Evolutionary conservation across 225 moss, liverwort and hornwort species (phyloP).

Genomic region (Thuidium tamariscinum): DNA sequence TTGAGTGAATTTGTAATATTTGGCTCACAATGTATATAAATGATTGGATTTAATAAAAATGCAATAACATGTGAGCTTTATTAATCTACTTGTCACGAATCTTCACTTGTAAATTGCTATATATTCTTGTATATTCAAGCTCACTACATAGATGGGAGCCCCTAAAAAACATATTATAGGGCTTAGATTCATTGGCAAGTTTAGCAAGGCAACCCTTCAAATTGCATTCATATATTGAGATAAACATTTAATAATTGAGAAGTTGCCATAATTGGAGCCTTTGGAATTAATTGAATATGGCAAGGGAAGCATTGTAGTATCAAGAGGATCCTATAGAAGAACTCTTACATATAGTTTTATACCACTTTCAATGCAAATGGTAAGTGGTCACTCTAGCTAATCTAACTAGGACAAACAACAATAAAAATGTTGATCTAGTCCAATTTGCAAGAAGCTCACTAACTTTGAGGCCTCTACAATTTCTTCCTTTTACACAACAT

Average conservation of each 20-base stretch:
- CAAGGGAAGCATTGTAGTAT: rapidly evolving
- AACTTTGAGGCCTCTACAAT: background rate
- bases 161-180: background rate
- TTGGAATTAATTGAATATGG: background rate
- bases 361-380: rapidly evolving
- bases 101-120: rapidly evolving
- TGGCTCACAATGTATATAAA: rapidly evolving
- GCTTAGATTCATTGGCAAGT: background rate
- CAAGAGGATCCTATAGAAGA: too few relatives aligned
- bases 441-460: background rate
- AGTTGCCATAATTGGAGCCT: rapidly evolving
- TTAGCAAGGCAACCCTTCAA: background rate
- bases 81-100: rapidly evolving
- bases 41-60: rapidly evolving
- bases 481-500: rapidly evolving
- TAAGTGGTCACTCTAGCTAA: background rate
- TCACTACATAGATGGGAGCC: rapidly evolving
- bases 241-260: background rate
- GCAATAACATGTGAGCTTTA: background rate
- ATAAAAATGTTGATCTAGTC: rapidly evolving
- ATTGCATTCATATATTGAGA: background rate
- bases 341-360: rapidly evolving
- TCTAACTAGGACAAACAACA: rapidly evolving
- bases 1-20: rapidly evolving
- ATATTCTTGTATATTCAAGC: rapidly evolving